Conservation (phyloP, 805 yeast species). For the Brettanomyces bruxellensis region DNA sequence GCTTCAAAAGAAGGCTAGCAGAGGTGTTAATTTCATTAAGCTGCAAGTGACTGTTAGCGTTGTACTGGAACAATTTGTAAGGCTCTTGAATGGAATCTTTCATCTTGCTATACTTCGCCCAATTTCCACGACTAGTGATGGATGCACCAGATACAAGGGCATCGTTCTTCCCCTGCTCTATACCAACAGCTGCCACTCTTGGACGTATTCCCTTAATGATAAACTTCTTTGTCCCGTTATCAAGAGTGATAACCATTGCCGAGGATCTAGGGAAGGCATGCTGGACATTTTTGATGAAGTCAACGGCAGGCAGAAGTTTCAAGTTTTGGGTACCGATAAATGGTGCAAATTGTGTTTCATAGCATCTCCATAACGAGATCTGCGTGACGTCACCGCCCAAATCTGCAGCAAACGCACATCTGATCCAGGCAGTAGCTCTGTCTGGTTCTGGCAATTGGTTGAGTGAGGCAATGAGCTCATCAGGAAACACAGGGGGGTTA, state of each 20-base stretch:
- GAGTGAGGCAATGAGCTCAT: conserved; percentile 44
- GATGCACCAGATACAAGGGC: conserved; percentile 16
- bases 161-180: conserved; percentile 36
- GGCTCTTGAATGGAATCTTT: conserved; percentile 2
- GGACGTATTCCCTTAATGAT: conserved; percentile 94
- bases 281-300: conserved; percentile 89
- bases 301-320: conserved; percentile 84
- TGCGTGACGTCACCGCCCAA: conserved; percentile 84
- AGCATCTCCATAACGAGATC: conserved; percentile 90
- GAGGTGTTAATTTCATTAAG: conserved; percentile 33
- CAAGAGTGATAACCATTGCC: conserved; percentile 80
- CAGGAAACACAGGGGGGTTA: conserved; percentile 46
- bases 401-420: conserved; percentile 79
- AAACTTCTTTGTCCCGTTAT: conserved; percentile 60
- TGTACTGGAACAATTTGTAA: conserved; percentile 22
- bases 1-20: conserved; percentile 27
- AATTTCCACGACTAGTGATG: not conserved
- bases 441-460: conserved; percentile 70
- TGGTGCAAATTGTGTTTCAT: conserved; percentile 76
- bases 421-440: conserved; percentile 90
- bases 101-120: not conserved
- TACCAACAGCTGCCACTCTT: conserved; percentile 46
- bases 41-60: conserved; percentile 22
- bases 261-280: conserved; percentile 80
- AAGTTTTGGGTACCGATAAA: conserved; percentile 36